Evolutionary conservation across 495 filamentous ascomycete species (phyloP).

Genomic region (Xylaria nigripes): DNA sequence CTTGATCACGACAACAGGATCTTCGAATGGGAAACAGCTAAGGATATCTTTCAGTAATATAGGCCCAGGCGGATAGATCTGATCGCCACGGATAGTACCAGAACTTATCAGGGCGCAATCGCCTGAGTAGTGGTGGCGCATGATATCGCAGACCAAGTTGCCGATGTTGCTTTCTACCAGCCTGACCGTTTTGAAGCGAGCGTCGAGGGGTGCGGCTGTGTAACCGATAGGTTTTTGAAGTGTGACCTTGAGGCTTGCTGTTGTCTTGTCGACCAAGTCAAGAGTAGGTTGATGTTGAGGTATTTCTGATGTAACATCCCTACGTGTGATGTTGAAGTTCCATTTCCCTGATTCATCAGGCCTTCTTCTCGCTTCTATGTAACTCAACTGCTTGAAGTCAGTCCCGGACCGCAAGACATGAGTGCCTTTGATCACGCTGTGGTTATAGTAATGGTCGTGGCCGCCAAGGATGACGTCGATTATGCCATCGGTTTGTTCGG

Average conservation of each 20-base stretch:
- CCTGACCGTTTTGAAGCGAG: slow-evolving; percentile 75
- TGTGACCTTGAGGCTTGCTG: slow-evolving; percentile 59
- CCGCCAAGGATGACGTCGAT: slow-evolving; percentile 83
- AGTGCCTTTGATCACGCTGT: slow-evolving; percentile 63
- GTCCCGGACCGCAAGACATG: slow-evolving; percentile 77
- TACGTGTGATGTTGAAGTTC: slow-evolving; percentile 68
- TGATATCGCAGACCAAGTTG: slow-evolving; percentile 86
- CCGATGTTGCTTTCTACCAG: slow-evolving; percentile 70
- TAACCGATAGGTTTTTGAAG: slow-evolving; percentile 78
- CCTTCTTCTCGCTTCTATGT: slow-evolving; percentile 63
- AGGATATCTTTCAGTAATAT: slow-evolving; percentile 67
- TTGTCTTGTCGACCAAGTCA: slow-evolving; percentile 56
- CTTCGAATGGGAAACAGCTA: slow-evolving; percentile 81
- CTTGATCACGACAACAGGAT: slow-evolving; percentile 72
- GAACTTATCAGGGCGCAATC: slow-evolving; percentile 81
- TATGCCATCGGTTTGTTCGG: slow-evolving; percentile 55
- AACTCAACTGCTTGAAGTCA: slow-evolving; percentile 86
- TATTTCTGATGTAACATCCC: slow-evolving; percentile 61
- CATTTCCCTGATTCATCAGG: slow-evolving; percentile 43
- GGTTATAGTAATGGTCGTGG: slow-evolving; percentile 82
- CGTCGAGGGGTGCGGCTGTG: slow-evolving; percentile 70
- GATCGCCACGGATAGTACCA: slow-evolving; percentile 84
- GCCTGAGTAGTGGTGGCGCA: slow-evolving; percentile 69
- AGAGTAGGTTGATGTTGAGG: slow-evolving; percentile 50
- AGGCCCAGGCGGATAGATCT: slow-evolving; percentile 75